Conservation (phyloP, 208 protist species). For the Leishmania aethiopica region DNA sequence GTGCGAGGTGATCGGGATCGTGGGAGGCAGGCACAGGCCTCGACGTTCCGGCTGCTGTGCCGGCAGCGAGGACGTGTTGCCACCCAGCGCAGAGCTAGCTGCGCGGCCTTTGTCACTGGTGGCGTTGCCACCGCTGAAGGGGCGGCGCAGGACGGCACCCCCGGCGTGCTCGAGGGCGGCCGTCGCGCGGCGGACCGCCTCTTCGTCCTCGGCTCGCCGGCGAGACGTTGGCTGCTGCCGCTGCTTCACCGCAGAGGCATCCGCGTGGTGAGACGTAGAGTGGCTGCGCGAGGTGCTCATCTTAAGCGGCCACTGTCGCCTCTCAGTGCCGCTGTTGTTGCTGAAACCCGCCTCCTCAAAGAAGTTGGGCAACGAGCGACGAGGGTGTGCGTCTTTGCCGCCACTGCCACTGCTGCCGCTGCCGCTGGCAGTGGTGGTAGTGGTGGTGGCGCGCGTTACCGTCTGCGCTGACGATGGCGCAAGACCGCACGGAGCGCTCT, state of each 20-base stretch:
- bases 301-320: not conserved
- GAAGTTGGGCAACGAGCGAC: slow-evolving; percentile 18
- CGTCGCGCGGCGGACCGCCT: slow-evolving; percentile 37
- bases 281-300: slow-evolving; percentile 18
- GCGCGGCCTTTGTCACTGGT: not conserved
- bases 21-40: slow-evolving; percentile 6
- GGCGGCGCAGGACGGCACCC: slow-evolving; percentile 30
- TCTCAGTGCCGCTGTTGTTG: slow-evolving; percentile 5
- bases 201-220: slow-evolving; percentile 25
- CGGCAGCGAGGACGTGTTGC: slow-evolving; percentile 16
- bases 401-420: not conserved
- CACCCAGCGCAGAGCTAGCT: slow-evolving; percentile 14
- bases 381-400: not conserved
- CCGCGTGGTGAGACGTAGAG: slow-evolving; percentile 1
- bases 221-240: not conserved
- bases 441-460: not conserved
- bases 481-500: not conserved
- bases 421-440: not conserved
- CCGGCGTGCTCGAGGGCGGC: slow-evolving; percentile 37
- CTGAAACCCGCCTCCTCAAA: slow-evolving; percentile 15
- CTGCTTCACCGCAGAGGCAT: not conserved
- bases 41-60: not conserved
- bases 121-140: slow-evolving; percentile 24
- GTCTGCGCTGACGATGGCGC: not conserved
- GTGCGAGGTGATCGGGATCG: slow-evolving; percentile 6